Evolutionary conservation across 2,329 filamentous ascomycete genomes (phyloP).

Genomic region (Monilinia laxa): DNA sequence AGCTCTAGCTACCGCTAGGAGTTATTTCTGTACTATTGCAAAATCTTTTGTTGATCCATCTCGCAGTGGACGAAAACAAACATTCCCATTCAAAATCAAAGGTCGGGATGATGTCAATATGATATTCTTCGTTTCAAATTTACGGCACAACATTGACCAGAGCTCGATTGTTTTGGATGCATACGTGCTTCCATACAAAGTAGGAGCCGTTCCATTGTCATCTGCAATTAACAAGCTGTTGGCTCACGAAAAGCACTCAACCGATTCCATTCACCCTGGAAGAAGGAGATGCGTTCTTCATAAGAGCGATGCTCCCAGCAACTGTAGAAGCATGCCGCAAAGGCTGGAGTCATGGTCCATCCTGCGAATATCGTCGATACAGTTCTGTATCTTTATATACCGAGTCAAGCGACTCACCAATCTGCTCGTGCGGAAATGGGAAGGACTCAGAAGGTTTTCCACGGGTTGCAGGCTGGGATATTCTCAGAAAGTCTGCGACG

Average conservation of each 20-base stretch:
- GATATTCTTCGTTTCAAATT: constrained; percentile 12
- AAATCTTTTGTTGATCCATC: neutral
- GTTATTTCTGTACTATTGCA: neutral
- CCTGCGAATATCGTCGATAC: constrained; percentile 1
- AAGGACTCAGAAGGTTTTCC: neutral
- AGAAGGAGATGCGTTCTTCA: constrained; percentile 15
- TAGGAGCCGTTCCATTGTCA: neutral
- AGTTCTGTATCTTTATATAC: neutral
- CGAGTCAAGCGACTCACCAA: neutral
- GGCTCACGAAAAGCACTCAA: neutral
- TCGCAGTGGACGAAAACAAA: neutral
- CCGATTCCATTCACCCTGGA: neutral
- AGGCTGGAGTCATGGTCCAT: constrained; percentile 20
- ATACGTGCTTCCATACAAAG: constrained; percentile 16
- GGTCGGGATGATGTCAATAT: neutral
- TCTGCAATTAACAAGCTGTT: neutral
- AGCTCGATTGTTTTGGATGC: constrained; percentile 26
- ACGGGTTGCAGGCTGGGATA: neutral
- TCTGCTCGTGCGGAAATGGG: constrained; percentile 1
- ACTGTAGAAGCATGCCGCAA: constrained; percentile 24
- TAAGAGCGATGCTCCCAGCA: constrained; percentile 21
- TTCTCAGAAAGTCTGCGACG: neutral
- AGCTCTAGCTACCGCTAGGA: neutral
- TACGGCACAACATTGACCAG: constrained; percentile 24
- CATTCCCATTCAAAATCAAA: neutral